phyloP scores from a whole-genome alignment of 2,329 filamentous ascomycete genomes.

The Cordyceps tenuipes region DNA sequence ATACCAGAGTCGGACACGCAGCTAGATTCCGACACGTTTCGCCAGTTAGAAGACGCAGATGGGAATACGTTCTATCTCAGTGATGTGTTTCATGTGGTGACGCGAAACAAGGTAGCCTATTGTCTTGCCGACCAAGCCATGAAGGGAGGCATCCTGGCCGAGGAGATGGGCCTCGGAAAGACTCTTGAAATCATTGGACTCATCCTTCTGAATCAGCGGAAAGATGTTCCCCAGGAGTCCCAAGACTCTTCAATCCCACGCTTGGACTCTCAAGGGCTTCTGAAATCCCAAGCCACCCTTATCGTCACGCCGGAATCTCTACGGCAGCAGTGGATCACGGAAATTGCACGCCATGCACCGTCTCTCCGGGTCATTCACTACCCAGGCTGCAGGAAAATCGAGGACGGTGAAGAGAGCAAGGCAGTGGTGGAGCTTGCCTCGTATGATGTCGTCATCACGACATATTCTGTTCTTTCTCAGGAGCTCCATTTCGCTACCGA shows the following conservation, averaged over 20 bases:
- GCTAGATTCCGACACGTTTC: conserved; percentile 21
- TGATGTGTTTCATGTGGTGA: conserved; percentile 52
- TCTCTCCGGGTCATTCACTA: conserved; percentile 48
- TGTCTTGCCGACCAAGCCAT: conserved; percentile 31
- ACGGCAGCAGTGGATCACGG: conserved; percentile 52
- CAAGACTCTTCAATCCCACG: conserved; percentile 3
- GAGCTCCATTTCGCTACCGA: conserved; percentile 72
- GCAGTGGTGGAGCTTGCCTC: conserved; percentile 36
- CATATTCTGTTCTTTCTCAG: conserved; percentile 61
- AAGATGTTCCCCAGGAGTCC: conserved; percentile 12
- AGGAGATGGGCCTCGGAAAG: conserved; percentile 80
- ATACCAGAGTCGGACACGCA: conserved; percentile 11
- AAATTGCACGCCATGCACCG: conserved; percentile 52
- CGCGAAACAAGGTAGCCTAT: conserved; percentile 40
- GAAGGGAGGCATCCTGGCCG: conserved; percentile 59
- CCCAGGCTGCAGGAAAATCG: conserved; percentile 35
- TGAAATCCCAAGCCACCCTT: conserved; percentile 46
- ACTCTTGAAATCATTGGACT: conserved; percentile 68
- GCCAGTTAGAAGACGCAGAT: conserved; percentile 24
- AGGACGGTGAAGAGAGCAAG: conserved; percentile 28
- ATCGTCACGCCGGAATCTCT: conserved; percentile 53
- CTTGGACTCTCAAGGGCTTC: conserved; percentile 24
- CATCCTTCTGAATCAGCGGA: conserved; percentile 53
- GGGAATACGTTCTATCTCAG: conserved; percentile 46
- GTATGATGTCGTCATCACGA: conserved; percentile 55